These are phyloP conservation scores for Yarrowia sp. DNA, from an alignment of 805 yeast genomes.

Conservation along the genomic window DNA sequence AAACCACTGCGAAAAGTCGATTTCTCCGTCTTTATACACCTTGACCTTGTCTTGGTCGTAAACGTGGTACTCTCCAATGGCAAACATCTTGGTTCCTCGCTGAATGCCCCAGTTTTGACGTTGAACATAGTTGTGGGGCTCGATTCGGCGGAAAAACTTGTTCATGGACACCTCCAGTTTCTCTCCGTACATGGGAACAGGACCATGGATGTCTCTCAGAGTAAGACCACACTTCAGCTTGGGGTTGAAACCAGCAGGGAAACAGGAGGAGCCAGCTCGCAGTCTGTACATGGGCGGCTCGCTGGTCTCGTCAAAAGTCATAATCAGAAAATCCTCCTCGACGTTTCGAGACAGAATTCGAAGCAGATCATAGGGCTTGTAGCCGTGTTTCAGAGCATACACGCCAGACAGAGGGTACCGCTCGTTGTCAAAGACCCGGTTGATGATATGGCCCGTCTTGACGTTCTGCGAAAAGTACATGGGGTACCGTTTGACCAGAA, in stretches of 20 bases:
- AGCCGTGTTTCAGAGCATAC: constrained; percentile 31
- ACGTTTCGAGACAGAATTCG: constrained; percentile 49
- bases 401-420: constrained; percentile 46
- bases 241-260: constrained; percentile 80
- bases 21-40: constrained; percentile 49
- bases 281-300: constrained; percentile 54
- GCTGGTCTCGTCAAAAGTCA: constrained; percentile 59
- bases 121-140: constrained; percentile 62
- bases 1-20: constrained; percentile 59
- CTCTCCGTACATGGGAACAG: constrained; percentile 71
- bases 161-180: constrained; percentile 69
- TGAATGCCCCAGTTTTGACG: constrained; percentile 77
- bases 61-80: constrained; percentile 56
- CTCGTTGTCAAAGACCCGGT: constrained; percentile 52
- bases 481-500: constrained; percentile 60
- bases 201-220: constrained; percentile 67
- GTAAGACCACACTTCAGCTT: constrained; percentile 59
- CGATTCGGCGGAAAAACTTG: constrained; percentile 64
- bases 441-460: constrained; percentile 44
- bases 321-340: constrained; percentile 69
- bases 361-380: constrained; percentile 41
- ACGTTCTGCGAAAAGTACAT: constrained; percentile 53
- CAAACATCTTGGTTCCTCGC: constrained; percentile 60
- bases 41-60: constrained; percentile 52
- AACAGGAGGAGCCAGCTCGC: constrained; percentile 64